phyloP scores from a whole-genome alignment of 2,329 filamentous ascomycete species.

The Cordyceps militaris region DNA sequence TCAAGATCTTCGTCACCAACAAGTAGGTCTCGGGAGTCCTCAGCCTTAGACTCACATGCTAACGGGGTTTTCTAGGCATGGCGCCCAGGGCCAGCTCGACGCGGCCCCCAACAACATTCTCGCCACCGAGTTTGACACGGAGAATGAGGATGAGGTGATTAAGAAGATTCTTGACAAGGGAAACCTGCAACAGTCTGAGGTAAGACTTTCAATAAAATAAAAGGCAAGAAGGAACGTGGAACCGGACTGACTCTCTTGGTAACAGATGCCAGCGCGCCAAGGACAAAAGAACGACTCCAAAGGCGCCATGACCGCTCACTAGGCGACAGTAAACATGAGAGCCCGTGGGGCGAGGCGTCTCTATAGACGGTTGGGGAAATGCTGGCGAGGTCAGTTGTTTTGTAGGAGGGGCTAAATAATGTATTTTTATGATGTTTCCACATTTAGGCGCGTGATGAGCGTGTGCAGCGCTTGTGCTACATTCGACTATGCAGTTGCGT shows the following conservation, averaged over 20 bases:
- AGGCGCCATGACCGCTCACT: slow-evolving; percentile 37
- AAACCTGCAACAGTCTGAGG: slow-evolving; percentile 53
- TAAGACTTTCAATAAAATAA: too few species aligned
- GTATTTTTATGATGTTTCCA: slow-evolving; percentile 7
- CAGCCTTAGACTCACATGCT: slow-evolving; percentile 6
- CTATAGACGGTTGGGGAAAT: not conserved
- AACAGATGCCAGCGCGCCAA: slow-evolving; percentile 45
- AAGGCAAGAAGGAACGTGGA: too few species aligned
- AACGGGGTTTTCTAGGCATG: slow-evolving; percentile 54
- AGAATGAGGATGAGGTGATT: slow-evolving; percentile 72
- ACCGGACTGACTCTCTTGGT: not conserved
- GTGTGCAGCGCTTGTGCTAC: not conserved
- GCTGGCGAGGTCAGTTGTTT: not conserved
- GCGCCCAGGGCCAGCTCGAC: slow-evolving; percentile 73
- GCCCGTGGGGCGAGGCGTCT: not conserved
- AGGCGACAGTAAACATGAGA: slow-evolving; percentile 17
- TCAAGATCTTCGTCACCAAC: slow-evolving; percentile 85
- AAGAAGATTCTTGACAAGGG: slow-evolving; percentile 75
- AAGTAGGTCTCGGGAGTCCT: slow-evolving; percentile 54
- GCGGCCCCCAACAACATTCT: slow-evolving; percentile 66
- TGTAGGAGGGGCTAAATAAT: too few species aligned
- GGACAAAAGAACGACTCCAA: slow-evolving; percentile 48
- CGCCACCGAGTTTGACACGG: slow-evolving; percentile 81
- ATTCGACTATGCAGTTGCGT: not conserved
- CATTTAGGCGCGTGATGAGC: not conserved